phyloP scores from a whole-genome alignment of 495 filamentous ascomycete species.

The Bacidia gigantensis region DNA sequence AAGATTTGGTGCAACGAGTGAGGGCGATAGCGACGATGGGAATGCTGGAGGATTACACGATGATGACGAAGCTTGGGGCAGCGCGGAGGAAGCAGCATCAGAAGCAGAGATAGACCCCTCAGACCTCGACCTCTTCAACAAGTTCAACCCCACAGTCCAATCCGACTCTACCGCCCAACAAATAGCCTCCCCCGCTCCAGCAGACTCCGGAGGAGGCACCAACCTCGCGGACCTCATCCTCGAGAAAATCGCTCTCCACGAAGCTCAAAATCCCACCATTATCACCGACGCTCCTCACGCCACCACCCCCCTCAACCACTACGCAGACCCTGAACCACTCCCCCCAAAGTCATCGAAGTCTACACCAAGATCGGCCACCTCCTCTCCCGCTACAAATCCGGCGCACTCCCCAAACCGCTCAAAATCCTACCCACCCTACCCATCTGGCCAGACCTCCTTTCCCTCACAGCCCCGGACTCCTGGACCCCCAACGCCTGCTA shows the following conservation, averaged over 20 bases:
- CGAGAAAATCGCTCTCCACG: constrained; percentile 84
- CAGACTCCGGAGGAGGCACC: constrained; percentile 43
- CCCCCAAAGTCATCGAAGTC: constrained; percentile 88
- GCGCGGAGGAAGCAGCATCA: constrained; percentile 60
- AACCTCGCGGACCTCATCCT: constrained; percentile 87
- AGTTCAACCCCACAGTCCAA: constrained; percentile 52
- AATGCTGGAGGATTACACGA: constrained; percentile 25
- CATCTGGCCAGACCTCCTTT: constrained; percentile 76
- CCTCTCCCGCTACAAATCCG: constrained; percentile 84
- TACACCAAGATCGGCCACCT: constrained; percentile 84
- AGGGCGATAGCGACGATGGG: constrained; percentile 23
- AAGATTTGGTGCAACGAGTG: constrained; percentile 30
- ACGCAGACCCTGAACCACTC: constrained; percentile 71
- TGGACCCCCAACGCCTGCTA: constrained; percentile 85
- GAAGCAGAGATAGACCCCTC: constrained; percentile 45
- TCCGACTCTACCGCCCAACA: constrained; percentile 26
- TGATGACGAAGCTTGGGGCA: constrained; percentile 44
- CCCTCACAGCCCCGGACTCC: constrained; percentile 62
- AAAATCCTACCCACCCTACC: constrained; percentile 89
- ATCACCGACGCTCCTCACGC: constrained; percentile 10
- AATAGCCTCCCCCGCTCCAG: constrained; percentile 26
- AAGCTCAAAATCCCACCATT: constrained; percentile 45
- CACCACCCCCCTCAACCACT: constrained; percentile 35
- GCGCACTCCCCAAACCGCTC: constrained; percentile 90
- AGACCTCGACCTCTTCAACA: constrained; percentile 81